A percentile compares a stretch with the other conserved stretches of the same genome.
Evolutionary conservation across 2,329 filamentous ascomycete species (phyloP).

Genomic region (Atkinsonella hypoxylon): DNA sequence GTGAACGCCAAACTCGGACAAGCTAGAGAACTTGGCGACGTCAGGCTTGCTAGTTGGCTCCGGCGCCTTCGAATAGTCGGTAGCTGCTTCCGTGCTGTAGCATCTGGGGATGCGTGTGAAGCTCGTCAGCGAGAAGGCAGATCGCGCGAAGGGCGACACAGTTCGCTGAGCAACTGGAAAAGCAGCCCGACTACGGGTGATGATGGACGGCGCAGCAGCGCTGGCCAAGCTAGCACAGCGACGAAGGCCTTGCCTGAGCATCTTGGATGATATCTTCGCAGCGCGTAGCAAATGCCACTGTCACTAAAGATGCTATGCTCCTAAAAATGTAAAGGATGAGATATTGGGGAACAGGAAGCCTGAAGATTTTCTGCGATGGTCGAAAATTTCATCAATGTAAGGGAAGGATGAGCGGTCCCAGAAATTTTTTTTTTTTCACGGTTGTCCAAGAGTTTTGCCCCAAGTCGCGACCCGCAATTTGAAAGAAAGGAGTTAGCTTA

Average conservation of each 20-base stretch:
- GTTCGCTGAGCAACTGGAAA: slow-evolving; percentile 14
- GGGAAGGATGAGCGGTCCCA: background rate
- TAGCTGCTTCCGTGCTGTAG: slow-evolving; percentile 29
- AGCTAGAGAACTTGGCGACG: slow-evolving; percentile 31
- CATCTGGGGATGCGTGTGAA: slow-evolving; percentile 17
- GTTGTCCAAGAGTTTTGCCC: background rate
- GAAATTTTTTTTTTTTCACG: slow-evolving; percentile 3
- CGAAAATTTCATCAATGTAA: background rate
- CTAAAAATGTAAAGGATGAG: too few relatives aligned
- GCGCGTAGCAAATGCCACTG: background rate
- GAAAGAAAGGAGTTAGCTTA: background rate
- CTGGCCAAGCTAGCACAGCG: slow-evolving; percentile 26
- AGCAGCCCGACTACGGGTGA: slow-evolving; percentile 18
- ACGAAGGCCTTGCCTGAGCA: slow-evolving; percentile 27
- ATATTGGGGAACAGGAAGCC: background rate
- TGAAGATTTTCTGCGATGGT: background rate
- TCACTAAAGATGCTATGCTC: too few relatives aligned
- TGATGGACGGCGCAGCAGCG: slow-evolving; percentile 16
- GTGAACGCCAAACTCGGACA: slow-evolving; percentile 42
- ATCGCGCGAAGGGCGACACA: slow-evolving; percentile 11
- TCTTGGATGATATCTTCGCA: slow-evolving; percentile 8
- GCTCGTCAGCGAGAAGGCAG: slow-evolving; percentile 11
- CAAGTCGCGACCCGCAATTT: background rate
- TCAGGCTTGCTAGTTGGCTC: slow-evolving; percentile 11
- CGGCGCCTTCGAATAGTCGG: slow-evolving; percentile 10